Percentiles rank a stretch among this genome's conserved stretches.
These are phyloP conservation scores for Cyamopsis tetragonoloba DNA, from an alignment of 306 rosid genomes.

Conservation along the genomic window DNA sequence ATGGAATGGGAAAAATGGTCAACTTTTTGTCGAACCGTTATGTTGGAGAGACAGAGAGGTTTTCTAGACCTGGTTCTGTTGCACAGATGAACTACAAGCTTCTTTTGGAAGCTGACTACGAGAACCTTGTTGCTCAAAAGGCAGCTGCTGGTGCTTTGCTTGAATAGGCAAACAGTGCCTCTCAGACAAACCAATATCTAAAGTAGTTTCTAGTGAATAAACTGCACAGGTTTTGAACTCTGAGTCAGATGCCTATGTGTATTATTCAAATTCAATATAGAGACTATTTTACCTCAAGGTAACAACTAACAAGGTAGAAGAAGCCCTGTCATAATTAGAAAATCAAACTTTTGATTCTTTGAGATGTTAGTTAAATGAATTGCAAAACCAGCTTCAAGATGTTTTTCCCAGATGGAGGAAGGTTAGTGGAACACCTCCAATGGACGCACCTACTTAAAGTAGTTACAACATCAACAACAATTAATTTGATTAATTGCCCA, in stretches of 20 bases:
- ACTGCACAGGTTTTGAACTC: slow-evolving; percentile 12
- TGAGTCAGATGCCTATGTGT: no score
- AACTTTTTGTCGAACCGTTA: slow-evolving; percentile 64
- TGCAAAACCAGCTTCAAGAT: slow-evolving; percentile 20
- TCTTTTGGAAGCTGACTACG: slow-evolving; percentile 90
- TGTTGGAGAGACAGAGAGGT: slow-evolving; percentile 84
- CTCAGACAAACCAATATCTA: slow-evolving; percentile 28
- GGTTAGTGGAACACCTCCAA: slow-evolving; percentile 27
- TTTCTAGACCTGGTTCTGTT: slow-evolving; percentile 70
- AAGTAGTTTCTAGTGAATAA: slow-evolving; percentile 14
- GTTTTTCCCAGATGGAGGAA: slow-evolving; percentile 29
- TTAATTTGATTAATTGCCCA: neutral
- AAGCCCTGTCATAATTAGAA: slow-evolving; percentile 18
- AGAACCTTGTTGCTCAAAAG: slow-evolving; percentile 68
- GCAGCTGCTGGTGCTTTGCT: slow-evolving; percentile 49
- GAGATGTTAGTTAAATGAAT: slow-evolving; percentile 20
- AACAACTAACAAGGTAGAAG: slow-evolving; percentile 24
- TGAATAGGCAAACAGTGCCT: slow-evolving; percentile 46
- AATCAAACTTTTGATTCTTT: slow-evolving; percentile 21
- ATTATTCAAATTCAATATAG: slow-evolving; percentile 24
- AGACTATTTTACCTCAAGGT: slow-evolving; percentile 15
- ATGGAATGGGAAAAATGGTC: slow-evolving; percentile 85
- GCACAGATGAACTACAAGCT: slow-evolving; percentile 89
- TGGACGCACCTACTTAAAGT: slow-evolving; percentile 39
- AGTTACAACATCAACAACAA: no score